Evolutionary conservation across 139 green algal species (phyloP).

Genomic region (Edaphochlamys debaryana): DNA sequence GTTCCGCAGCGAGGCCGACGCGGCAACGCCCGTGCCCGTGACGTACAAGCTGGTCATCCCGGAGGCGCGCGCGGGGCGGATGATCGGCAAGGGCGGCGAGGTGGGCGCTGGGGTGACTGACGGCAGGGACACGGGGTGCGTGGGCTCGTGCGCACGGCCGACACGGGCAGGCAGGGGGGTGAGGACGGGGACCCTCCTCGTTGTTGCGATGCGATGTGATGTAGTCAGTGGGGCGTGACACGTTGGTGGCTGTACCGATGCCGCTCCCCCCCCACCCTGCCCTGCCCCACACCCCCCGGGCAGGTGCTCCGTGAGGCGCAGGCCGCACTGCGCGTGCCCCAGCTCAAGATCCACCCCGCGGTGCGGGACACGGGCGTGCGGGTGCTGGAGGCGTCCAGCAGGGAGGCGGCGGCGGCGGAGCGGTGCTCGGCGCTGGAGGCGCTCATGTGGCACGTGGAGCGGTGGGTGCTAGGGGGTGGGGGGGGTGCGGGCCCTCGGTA

Average conservation of each 20-base stretch:
- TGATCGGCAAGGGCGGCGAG: conserved; percentile 36
- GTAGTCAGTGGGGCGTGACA: no score
- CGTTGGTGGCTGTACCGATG: no score
- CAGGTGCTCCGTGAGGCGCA: conserved; percentile 6
- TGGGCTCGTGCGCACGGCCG: no score
- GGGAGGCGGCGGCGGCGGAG: neutral
- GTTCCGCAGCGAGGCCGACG: neutral
- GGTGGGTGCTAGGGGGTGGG: conserved; percentile 3
- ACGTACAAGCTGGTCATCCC: conserved; percentile 26
- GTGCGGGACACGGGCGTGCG: conserved; percentile 11
- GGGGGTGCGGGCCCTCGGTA: no score
- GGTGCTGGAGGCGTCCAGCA: conserved; percentile 17
- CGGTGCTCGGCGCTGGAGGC: conserved; percentile 15
- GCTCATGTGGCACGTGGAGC: conserved; percentile 18
- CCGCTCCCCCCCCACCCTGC: no score
- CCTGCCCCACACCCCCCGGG: neutral
- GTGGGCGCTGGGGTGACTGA: neutral
- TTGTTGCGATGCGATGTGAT: no score
- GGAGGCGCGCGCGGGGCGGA: conserved; percentile 8
- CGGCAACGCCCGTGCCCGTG: neutral
- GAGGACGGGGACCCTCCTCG: no score
- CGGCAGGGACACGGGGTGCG: neutral
- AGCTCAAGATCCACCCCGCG: conserved; percentile 20
- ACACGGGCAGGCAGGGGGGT: no score
- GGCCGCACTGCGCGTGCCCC: neutral